These are phyloP conservation scores for Pyronema omphalodes DNA, from an alignment of 495 filamentous ascomycete genomes.

Conservation along the genomic window DNA sequence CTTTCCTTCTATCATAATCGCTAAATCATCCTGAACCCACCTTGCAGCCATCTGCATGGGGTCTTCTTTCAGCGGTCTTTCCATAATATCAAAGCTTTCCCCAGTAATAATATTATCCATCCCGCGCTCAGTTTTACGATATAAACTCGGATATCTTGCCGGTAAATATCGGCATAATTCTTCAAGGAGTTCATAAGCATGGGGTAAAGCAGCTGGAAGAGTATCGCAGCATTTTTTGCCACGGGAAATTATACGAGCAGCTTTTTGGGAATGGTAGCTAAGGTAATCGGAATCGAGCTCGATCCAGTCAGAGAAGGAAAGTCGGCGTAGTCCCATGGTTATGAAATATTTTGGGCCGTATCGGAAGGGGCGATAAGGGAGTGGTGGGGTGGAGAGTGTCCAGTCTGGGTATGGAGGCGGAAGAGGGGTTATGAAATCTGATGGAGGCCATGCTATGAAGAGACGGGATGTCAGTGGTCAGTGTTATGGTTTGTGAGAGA, in stretches of 20 bases:
- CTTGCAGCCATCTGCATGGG: slow-evolving; percentile 61
- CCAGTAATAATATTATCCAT: slow-evolving; percentile 54
- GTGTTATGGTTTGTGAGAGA: too few relatives aligned
- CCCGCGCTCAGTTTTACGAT: slow-evolving; percentile 38
- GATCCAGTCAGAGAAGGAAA: slow-evolving; percentile 77
- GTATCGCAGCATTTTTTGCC: slow-evolving; percentile 53
- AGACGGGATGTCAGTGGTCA: background rate
- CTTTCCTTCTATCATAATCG: slow-evolving; percentile 62
- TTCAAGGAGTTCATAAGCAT: slow-evolving; percentile 61
- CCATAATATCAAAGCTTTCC: slow-evolving; percentile 52
- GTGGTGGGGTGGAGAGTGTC: slow-evolving; percentile 49
- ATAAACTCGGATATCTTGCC: slow-evolving; percentile 62
- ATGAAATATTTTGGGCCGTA: slow-evolving; percentile 60
- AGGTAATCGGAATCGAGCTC: slow-evolving; percentile 73
- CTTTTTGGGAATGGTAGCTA: slow-evolving; percentile 58
- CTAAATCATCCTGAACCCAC: slow-evolving; percentile 69
- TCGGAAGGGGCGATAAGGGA: slow-evolving; percentile 71
- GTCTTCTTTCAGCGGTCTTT: slow-evolving; percentile 54
- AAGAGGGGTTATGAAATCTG: slow-evolving; percentile 49
- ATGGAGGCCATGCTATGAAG: slow-evolving; percentile 41
- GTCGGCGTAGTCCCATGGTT: slow-evolving; percentile 64
- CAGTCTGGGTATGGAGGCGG: slow-evolving; percentile 52
- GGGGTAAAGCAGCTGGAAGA: slow-evolving; percentile 54
- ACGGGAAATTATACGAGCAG: slow-evolving; percentile 48
- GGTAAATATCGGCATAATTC: slow-evolving; percentile 60